Evolutionary conservation across 2,329 filamentous ascomycete genomes (phyloP).

Genomic region (Zymoseptoria pseudotritici): DNA sequence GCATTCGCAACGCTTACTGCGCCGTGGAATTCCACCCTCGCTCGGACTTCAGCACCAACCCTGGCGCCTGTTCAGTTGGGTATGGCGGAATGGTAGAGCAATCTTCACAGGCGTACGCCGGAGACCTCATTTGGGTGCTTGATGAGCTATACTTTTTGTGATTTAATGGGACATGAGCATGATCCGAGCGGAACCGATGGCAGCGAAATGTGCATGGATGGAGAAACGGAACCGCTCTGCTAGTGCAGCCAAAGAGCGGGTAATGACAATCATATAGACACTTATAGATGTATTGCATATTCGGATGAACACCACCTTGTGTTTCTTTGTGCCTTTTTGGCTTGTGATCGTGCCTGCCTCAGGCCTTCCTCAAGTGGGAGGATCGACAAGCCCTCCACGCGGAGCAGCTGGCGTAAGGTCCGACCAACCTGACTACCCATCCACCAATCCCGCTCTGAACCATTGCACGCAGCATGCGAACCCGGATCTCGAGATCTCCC

Average conservation of each 20-base stretch:
- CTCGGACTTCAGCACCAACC: neutral
- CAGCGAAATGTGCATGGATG: neutral
- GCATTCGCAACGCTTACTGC: neutral
- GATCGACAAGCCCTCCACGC: neutral
- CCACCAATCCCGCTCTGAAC: neutral
- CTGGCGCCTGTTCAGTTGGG: neutral
- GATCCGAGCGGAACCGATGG: conserved; percentile 3
- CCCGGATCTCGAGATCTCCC: neutral
- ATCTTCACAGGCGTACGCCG: neutral
- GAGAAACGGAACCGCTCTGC: conserved; percentile 12
- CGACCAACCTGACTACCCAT: neutral
- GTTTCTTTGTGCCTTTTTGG: neutral
- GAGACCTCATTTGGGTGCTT: neutral
- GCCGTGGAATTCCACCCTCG: neutral
- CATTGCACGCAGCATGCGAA: neutral
- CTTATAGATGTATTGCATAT: neutral
- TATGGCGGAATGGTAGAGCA: neutral
- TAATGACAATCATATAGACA: conserved; percentile 1
- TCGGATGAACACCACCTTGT: neutral
- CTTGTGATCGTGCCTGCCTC: neutral
- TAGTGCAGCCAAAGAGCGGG: conserved; percentile 19
- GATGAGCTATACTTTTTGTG: neutral
- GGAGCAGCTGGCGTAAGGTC: neutral
- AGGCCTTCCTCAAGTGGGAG: neutral
- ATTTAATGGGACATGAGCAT: neutral